A percentile compares a stretch with the other conserved stretches of the same genome.
Evolutionary conservation across 2,329 filamentous ascomycete genomes (phyloP).

Genomic region (Juglanconis oblonga): DNA sequence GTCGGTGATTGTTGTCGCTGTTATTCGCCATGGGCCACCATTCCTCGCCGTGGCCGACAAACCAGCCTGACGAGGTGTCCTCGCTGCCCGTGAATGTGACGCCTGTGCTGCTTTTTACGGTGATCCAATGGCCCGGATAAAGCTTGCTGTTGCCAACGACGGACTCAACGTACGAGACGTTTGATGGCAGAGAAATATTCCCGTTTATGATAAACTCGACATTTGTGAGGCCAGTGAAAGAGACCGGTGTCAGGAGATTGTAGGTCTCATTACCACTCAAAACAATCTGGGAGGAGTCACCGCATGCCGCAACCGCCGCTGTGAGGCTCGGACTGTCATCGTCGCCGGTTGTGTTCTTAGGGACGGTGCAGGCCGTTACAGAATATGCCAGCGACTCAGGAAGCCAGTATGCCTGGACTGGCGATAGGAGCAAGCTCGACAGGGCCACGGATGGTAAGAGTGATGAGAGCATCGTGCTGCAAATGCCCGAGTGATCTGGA

Average conservation of each 20-base stretch:
- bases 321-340: slow-evolving; percentile 20
- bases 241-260: slow-evolving; percentile 21
- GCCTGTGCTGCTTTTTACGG: slow-evolving; percentile 6
- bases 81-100: slow-evolving; percentile 21
- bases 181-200: slow-evolving; percentile 20
- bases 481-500: no score
- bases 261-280: slow-evolving; percentile 20
- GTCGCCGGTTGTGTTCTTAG: slow-evolving; percentile 18
- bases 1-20: slow-evolving; percentile 20
- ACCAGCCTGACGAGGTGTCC: slow-evolving; percentile 19
- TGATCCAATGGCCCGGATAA: slow-evolving; percentile 24
- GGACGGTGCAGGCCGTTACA: slow-evolving; percentile 19
- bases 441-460: not conserved
- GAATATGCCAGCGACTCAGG: slow-evolving; percentile 12
- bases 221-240: slow-evolving; percentile 18
- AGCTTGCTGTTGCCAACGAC: slow-evolving; percentile 20
- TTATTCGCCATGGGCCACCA: slow-evolving; percentile 22
- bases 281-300: slow-evolving; percentile 17
- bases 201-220: slow-evolving; percentile 22
- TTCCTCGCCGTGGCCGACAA: slow-evolving; percentile 22
- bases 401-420: slow-evolving; percentile 18
- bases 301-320: slow-evolving; percentile 16
- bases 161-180: slow-evolving; percentile 20
- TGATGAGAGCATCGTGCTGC: not conserved
- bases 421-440: not conserved